A percentile compares a stretch with the other conserved stretches of the same genome.
These are phyloP conservation scores for Claviceps digitariae DNA, from an alignment of 2,329 filamentous ascomycete species.

Conservation along the genomic window DNA sequence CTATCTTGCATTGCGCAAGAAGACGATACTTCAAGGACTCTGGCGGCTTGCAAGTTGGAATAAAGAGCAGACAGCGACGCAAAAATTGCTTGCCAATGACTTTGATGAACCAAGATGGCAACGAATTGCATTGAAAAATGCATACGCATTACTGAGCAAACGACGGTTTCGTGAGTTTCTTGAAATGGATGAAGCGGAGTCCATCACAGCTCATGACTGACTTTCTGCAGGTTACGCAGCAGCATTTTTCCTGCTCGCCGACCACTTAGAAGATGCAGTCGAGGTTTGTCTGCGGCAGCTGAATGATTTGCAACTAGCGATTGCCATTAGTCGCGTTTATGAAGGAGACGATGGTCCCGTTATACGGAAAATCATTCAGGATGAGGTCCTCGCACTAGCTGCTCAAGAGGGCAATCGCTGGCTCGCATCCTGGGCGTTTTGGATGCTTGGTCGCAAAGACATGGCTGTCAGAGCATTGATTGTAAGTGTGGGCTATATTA, in stretches of 20 bases:
- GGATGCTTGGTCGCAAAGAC: slow-evolving; percentile 71
- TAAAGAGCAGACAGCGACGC: slow-evolving; percentile 69
- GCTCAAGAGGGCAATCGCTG: slow-evolving; percentile 76
- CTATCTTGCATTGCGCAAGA: slow-evolving; percentile 85
- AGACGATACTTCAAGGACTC: slow-evolving; percentile 74
- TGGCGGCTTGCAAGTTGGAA: slow-evolving; percentile 94
- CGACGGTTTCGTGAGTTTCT: slow-evolving; percentile 59
- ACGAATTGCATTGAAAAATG: slow-evolving; percentile 86
- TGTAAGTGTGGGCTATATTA: slow-evolving; percentile 32
- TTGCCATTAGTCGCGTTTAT: slow-evolving; percentile 77
- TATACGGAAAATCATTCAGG: slow-evolving; percentile 58
- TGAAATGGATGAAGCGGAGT: neutral
- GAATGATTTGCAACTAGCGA: slow-evolving; percentile 76
- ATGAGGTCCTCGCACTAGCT: slow-evolving; percentile 66
- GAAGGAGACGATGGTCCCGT: slow-evolving; percentile 72
- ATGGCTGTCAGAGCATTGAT: slow-evolving; percentile 76
- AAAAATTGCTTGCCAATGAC: slow-evolving; percentile 73
- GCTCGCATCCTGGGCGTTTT: slow-evolving; percentile 92
- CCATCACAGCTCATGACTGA: neutral
- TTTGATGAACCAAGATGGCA: slow-evolving; percentile 80
- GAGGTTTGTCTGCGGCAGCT: slow-evolving; percentile 78
- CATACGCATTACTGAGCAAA: slow-evolving; percentile 86
- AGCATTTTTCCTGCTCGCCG: slow-evolving; percentile 86
- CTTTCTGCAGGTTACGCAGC: slow-evolving; percentile 64
- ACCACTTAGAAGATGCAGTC: slow-evolving; percentile 71